Conservation (phyloP, 768 basidiomycete genomes). For the Mrakia gelida region DNA sequence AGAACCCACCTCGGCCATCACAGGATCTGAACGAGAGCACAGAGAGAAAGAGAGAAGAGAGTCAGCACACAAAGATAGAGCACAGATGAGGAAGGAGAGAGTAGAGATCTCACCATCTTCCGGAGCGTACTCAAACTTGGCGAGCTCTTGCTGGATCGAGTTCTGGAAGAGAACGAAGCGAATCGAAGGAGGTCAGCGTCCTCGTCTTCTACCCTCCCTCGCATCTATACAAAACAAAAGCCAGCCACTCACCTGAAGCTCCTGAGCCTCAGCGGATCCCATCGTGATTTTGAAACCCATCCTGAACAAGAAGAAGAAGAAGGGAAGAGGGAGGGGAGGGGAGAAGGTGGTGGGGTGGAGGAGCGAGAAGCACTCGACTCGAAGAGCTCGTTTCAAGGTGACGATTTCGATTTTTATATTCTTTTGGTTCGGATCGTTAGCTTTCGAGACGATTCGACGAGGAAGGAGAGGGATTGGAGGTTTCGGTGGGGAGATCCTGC, state of each 20-base stretch:
- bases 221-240: too few relatives aligned
- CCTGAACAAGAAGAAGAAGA: background rate
- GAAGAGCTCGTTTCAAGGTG: background rate
- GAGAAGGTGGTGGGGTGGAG: background rate
- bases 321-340: background rate
- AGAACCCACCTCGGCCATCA: conserved; percentile 61
- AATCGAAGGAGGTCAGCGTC: background rate
- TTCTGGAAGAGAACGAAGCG: conserved; percentile 21
- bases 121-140: conserved; percentile 27
- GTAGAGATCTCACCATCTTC: conserved; percentile 9
- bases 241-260: conserved; percentile 8
- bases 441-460: too few relatives aligned
- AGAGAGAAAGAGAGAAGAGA: background rate
- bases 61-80: background rate
- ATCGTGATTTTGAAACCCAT: conserved; percentile 20
- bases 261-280: background rate
- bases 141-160: conserved; percentile 37
- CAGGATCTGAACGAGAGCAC: conserved; percentile 55
- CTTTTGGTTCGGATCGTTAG: too few relatives aligned
- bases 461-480: too few relatives aligned
- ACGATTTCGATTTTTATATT: background rate
- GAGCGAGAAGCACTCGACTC: background rate
- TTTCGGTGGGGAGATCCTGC: too few relatives aligned
- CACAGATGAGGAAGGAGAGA: background rate
- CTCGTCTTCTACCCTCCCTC: background rate